Evolutionary conservation across 2,329 filamentous ascomycete species (phyloP).

Genomic region (Helminthosporium solani): DNA sequence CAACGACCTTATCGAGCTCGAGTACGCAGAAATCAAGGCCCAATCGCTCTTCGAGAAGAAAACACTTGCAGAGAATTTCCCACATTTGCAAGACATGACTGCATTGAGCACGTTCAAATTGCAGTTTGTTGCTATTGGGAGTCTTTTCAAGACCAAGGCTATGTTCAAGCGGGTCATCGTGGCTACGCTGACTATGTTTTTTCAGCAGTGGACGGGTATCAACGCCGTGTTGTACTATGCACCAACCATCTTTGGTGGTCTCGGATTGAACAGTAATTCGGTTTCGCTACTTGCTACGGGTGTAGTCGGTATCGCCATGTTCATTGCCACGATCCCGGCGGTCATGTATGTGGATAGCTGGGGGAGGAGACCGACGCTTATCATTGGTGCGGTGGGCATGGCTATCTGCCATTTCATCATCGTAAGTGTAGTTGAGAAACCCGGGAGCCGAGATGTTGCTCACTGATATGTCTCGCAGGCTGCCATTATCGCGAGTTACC

Average conservation of each 20-base stretch:
- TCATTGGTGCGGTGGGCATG: constrained; percentile 69
- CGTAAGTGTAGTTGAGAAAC: constrained; percentile 31
- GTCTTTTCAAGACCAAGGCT: constrained; percentile 63
- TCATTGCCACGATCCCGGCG: constrained; percentile 64
- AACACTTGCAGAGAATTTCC: constrained; percentile 66
- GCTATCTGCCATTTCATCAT: constrained; percentile 70
- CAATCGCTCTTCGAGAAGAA: constrained; percentile 77
- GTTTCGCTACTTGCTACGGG: constrained; percentile 65
- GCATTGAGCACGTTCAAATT: constrained; percentile 56
- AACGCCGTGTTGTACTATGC: constrained; percentile 53
- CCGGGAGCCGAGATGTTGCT: neutral
- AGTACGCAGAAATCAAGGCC: constrained; percentile 81
- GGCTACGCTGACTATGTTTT: constrained; percentile 54
- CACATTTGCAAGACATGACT: constrained; percentile 61
- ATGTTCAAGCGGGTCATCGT: constrained; percentile 69
- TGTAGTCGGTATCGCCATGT: constrained; percentile 70
- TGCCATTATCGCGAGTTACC: constrained; percentile 64
- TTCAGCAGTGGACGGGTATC: constrained; percentile 55
- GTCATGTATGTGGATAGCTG: constrained; percentile 66
- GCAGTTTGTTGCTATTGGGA: constrained; percentile 66
- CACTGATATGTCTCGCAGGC: constrained; percentile 30
- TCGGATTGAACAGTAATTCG: constrained; percentile 48
- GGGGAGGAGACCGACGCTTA: constrained; percentile 63
- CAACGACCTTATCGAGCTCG: constrained; percentile 69
- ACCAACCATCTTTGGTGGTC: constrained; percentile 50